These are phyloP conservation scores for Cotoneaster glaucophyllus DNA, from an alignment of 306 rosid species.

Conservation along the genomic window DNA sequence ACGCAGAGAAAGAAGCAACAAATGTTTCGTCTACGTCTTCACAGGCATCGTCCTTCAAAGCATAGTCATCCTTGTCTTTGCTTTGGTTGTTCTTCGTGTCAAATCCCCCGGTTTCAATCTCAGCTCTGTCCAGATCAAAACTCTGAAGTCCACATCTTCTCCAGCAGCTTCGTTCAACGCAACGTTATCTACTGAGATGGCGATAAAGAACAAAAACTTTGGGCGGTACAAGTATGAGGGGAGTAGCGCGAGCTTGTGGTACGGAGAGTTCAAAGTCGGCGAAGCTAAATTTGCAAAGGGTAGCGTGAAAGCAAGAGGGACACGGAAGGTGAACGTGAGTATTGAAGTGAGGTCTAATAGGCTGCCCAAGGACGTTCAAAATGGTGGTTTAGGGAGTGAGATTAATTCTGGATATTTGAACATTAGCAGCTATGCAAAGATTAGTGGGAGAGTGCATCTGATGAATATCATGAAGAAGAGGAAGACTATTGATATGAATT, in stretches of 20 bases:
- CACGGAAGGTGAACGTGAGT: conserved; percentile 6
- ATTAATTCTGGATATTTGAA: conserved; percentile 32
- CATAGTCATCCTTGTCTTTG: conserved; percentile 30
- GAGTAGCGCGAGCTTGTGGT: conserved; percentile 19
- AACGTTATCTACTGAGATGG: conserved; percentile 23
- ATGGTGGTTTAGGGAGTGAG: conserved; percentile 23
- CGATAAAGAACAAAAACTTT: conserved; percentile 44
- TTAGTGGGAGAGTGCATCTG: conserved; percentile 40
- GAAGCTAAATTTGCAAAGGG: conserved; percentile 8
- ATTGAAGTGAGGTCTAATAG: conserved; percentile 23
- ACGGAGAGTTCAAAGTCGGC: conserved; percentile 24
- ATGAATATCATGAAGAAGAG: conserved; percentile 33
- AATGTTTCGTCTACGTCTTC: conserved; percentile 50
- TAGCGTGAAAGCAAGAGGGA: conserved; percentile 22
- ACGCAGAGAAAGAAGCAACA: conserved; percentile 36
- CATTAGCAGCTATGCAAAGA: conserved; percentile 27
- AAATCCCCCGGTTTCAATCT: conserved; percentile 30
- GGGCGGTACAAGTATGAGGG: conserved; percentile 37
- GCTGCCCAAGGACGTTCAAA: neutral
- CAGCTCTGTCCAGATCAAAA: conserved; percentile 22
- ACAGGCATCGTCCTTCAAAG: conserved; percentile 29
- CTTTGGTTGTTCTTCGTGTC: conserved; percentile 34
- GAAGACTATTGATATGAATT: conserved; percentile 29
- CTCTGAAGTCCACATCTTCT: conserved; percentile 9
- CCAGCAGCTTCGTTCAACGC: conserved; percentile 27